phyloP scores from a whole-genome alignment of 768 basidiomycete species.

The Lentinula boryana region DNA sequence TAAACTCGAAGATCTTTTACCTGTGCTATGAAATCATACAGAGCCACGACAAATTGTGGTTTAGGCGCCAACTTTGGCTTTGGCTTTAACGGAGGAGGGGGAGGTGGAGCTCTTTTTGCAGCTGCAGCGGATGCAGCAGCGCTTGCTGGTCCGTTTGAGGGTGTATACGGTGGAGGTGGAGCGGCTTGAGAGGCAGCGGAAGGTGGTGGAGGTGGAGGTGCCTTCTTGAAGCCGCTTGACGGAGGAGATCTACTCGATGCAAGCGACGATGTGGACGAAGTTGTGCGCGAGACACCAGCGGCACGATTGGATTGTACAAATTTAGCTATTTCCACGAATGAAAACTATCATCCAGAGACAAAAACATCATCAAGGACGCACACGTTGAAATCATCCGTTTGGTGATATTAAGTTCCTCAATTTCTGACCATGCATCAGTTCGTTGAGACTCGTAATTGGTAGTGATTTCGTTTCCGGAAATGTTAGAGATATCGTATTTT shows the following conservation, averaged over 20 bases:
- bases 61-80: conserved; percentile 69
- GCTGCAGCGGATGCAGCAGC: conserved; percentile 24
- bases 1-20: conserved; percentile 28
- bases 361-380: conserved; percentile 30
- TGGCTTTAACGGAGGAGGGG: conserved; percentile 87
- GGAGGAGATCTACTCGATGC: conserved; percentile 18
- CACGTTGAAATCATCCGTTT: conserved; percentile 85
- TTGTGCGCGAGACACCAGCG: conserved; percentile 17
- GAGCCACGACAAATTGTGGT: conserved; percentile 77
- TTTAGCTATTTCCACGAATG: conserved; percentile 39
- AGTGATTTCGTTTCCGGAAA: conserved; percentile 64
- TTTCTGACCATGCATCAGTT: conserved; percentile 73
- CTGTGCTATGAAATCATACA: conserved; percentile 95
- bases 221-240: conserved; percentile 38
- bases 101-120: conserved; percentile 78
- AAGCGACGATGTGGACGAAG: conserved; percentile 21
- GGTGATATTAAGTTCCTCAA: conserved; percentile 77
- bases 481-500: conserved; percentile 68
- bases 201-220: conserved; percentile 48
- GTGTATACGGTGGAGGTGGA: conserved; percentile 45
- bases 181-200: conserved; percentile 22
- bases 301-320: conserved; percentile 54
- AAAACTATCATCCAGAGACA: background rate
- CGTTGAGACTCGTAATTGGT: conserved; percentile 73
- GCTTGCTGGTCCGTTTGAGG: conserved; percentile 16